phyloP scores from a whole-genome alignment of 2,329 filamentous ascomycete species.

The Diplodia intermedia region DNA sequence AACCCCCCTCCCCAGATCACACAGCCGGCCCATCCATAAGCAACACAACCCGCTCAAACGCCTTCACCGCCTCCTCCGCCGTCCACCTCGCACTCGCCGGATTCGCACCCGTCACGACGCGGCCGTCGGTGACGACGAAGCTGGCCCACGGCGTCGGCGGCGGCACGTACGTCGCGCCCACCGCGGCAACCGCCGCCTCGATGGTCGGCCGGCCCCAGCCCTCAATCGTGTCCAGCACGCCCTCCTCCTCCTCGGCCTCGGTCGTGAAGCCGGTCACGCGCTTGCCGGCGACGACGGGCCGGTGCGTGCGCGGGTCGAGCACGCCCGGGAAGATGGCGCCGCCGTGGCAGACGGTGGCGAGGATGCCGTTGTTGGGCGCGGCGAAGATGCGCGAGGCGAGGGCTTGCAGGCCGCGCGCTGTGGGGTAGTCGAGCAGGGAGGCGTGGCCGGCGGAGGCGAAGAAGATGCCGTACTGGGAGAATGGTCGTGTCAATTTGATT shows the following conservation, averaged over 20 bases:
- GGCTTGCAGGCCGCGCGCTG: conserved; percentile 50
- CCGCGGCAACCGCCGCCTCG: conserved; percentile 41
- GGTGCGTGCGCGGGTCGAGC: conserved; percentile 39
- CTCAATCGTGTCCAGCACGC: conserved; percentile 45
- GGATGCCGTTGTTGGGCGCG: conserved; percentile 47
- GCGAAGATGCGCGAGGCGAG: conserved; percentile 52
- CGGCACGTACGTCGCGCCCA: conserved; percentile 44
- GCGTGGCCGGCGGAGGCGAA: conserved; percentile 56
- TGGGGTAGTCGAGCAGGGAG: conserved; percentile 56
- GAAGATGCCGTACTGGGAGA: conserved; percentile 46
- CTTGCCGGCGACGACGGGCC: conserved; percentile 45
- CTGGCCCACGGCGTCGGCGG: conserved; percentile 41
- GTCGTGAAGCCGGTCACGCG: conserved; percentile 52
- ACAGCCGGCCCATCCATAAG: no score
- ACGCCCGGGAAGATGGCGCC: conserved; percentile 49
- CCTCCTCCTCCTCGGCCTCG: conserved; percentile 45
- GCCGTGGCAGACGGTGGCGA: conserved; percentile 54
- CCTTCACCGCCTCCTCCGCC: conserved; percentile 42
- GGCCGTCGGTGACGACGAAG: conserved; percentile 45
- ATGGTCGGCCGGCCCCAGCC: conserved; percentile 45
- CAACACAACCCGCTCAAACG: conserved; percentile 34
- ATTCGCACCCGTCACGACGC: conserved; percentile 48
- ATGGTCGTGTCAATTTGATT: neutral
- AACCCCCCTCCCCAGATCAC: conserved; percentile 9
- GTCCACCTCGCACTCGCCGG: conserved; percentile 46